Percentiles rank a stretch among this genome's conserved stretches.
Evolutionary conservation across 257 asterid species (phyloP).

Genomic region (Capsicum pubescens): DNA sequence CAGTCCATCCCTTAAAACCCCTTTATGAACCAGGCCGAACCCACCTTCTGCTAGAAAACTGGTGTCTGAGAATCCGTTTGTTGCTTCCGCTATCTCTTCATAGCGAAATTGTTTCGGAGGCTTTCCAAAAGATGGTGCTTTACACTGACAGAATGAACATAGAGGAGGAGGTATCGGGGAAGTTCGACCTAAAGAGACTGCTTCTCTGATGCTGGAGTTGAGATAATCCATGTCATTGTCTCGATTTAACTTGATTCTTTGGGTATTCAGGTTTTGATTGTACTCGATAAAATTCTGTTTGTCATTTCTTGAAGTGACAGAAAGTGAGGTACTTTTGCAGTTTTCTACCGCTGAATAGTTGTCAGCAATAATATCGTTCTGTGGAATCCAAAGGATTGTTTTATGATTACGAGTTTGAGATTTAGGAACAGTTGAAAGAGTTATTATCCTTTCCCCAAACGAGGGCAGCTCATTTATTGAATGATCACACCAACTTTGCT

Average conservation of each 20-base stretch:
- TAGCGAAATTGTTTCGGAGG: slow-evolving; percentile 77
- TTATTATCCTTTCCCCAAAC: slow-evolving; percentile 40
- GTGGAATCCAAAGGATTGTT: slow-evolving; percentile 48
- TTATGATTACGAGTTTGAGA: slow-evolving; percentile 44
- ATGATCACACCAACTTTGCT: slow-evolving; percentile 36
- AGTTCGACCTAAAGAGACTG: slow-evolving; percentile 63
- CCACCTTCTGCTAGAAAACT: slow-evolving; percentile 79
- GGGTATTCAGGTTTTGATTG: slow-evolving; percentile 29
- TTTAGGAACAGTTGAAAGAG: slow-evolving; percentile 44
- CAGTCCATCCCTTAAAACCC: slow-evolving; percentile 70
- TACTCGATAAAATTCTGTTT: slow-evolving; percentile 27
- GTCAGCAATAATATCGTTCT: slow-evolving; percentile 46
- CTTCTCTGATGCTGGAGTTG: slow-evolving; percentile 73
- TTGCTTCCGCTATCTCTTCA: slow-evolving; percentile 75
- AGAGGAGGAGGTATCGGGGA: slow-evolving; percentile 81
- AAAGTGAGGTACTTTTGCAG: slow-evolving; percentile 37
- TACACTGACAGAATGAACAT: slow-evolving; percentile 72
- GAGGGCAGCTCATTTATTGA: slow-evolving; percentile 31
- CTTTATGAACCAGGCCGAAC: slow-evolving; percentile 79
- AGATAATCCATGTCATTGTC: slow-evolving; percentile 41
- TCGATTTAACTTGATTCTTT: slow-evolving; percentile 34
- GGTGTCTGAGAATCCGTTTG: slow-evolving; percentile 62
- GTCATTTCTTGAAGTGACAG: slow-evolving; percentile 34
- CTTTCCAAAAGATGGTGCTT: slow-evolving; percentile 85
- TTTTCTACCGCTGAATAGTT: slow-evolving; percentile 36